Evolutionary conservation across 148 eudicot species (phyloP), one percentile per base, ranked within the genome.

Genomic region (Fallopia convolvulus): DNA sequence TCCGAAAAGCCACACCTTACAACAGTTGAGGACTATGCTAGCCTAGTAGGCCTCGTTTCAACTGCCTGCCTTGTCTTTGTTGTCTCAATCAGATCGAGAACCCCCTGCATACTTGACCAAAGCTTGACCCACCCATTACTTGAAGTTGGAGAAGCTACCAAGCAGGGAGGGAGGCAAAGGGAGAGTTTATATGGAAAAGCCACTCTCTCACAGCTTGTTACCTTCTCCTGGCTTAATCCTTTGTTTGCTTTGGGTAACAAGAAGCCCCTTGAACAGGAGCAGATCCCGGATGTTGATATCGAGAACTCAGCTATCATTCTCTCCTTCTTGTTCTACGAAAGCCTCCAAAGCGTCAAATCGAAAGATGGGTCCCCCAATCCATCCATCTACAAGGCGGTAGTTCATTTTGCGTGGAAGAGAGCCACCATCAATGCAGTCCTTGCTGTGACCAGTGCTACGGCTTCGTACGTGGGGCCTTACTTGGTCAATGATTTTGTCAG

Each of bases 401-500:
- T 78, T 79, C 32, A 79, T 23, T 77, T 95, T 70, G 85, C 80
- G 14, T 82, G 92, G 81, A 92, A 84, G 80, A 91, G 92, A 85
- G 97, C 97, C 72, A 94, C 90, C 0, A 77, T 92, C 40, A 95
- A 95, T 80, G 99, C 91, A 60, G 77, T 89, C 77, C 90, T 91
- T 79, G 99, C 99, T 13, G 83, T 92, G 58, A 83, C 82, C 18
- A 84, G 86, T 77, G 99, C 99, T 32, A 76, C 48, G 70, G 75
- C 99, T 63, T 95, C 99, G 1, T 95, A 92, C 42, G 94, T 91
- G 3, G 99, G 99, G 40, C 99, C 99, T n/a, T 94, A 94, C 77
- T 83, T 94, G 5, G 89, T 94, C n/a, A 79, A 88, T 26, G 89
- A 84, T 81, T 89, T 87, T 81, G 89, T 89, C 47, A 86, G 84